Conservation (phyloP, 805 yeast genomes). For the Cyberlindnera misumaiensis region DNA sequence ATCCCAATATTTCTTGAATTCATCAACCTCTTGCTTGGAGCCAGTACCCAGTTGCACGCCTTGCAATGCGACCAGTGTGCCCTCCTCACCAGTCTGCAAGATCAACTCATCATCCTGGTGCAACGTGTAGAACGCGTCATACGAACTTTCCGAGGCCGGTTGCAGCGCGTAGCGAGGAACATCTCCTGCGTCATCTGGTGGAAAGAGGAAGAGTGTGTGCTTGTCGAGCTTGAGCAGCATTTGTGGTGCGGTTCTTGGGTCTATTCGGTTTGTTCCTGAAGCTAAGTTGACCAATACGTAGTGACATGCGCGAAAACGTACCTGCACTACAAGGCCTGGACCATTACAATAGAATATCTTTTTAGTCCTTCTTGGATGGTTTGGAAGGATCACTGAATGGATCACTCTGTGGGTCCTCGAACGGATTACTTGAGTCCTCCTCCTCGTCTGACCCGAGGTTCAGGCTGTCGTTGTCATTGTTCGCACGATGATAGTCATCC, state of each 20-base stretch:
- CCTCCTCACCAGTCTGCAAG: not conserved
- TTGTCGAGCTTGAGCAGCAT: constrained; percentile 15
- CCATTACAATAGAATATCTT: too few relatives aligned
- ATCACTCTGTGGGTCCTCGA: constrained; percentile 1
- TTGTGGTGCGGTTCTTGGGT: not conserved
- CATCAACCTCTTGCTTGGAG: not conserved
- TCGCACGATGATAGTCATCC: constrained; percentile 19
- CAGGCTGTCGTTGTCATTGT: constrained; percentile 22
- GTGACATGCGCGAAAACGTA: too few relatives aligned
- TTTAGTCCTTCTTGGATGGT: not conserved
- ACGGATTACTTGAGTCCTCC: constrained; percentile 1
- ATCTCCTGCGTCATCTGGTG: constrained; percentile 22
- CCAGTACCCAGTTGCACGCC: constrained; percentile 3
- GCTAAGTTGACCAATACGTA: too few relatives aligned
- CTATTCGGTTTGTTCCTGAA: not conserved
- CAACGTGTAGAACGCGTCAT: constrained; percentile 13
- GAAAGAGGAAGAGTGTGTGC: constrained; percentile 20
- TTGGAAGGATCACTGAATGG: constrained; percentile 1
- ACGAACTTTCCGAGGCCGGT: not conserved
- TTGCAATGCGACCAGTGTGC: constrained; percentile 4
- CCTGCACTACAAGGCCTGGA: too few relatives aligned
- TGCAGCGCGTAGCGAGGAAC: constrained; percentile 23
- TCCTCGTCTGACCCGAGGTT: constrained; percentile 16
- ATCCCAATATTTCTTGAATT: constrained; percentile 9
- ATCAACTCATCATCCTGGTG: constrained; percentile 2